Conservation (phyloP, 192 early-diverging fungal genomes). For the Glomus cerebriforme region DNA sequence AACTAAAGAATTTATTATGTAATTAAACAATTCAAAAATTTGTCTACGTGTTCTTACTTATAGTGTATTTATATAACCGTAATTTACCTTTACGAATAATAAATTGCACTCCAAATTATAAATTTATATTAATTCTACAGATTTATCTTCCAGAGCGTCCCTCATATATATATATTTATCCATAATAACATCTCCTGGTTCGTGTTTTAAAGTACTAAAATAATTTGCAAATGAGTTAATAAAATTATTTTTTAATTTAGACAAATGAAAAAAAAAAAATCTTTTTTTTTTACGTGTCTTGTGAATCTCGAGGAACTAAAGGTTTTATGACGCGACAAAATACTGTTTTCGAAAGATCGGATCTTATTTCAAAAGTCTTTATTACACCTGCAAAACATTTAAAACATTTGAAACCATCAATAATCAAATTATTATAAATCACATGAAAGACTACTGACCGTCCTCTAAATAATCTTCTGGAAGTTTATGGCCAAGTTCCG, state of each 20-base stretch:
- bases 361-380: neutral
- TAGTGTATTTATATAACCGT: too few species aligned
- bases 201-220: neutral
- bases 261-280: neutral
- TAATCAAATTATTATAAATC: neutral
- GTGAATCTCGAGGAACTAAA: neutral
- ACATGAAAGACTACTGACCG: neutral
- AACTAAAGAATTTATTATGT: too few species aligned
- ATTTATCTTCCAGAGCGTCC: neutral
- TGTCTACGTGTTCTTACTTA: too few species aligned
- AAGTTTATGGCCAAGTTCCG: neutral
- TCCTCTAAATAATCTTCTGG: neutral
- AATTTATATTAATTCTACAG: neutral
- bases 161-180: neutral
- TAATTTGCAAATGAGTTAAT: too few species aligned
- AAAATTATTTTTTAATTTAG: neutral
- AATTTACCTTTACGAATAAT: too few species aligned
- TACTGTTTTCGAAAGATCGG: neutral
- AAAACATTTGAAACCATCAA: neutral
- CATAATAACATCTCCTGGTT: neutral
- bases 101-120: neutral
- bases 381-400: neutral
- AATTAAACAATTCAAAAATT: too few species aligned
- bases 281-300: neutral
- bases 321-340: neutral